Evolutionary conservation across 2,329 filamentous ascomycete species (phyloP), one percentile per base, ranked within the genome.

Genomic region (Drechslera avenae): DNA sequence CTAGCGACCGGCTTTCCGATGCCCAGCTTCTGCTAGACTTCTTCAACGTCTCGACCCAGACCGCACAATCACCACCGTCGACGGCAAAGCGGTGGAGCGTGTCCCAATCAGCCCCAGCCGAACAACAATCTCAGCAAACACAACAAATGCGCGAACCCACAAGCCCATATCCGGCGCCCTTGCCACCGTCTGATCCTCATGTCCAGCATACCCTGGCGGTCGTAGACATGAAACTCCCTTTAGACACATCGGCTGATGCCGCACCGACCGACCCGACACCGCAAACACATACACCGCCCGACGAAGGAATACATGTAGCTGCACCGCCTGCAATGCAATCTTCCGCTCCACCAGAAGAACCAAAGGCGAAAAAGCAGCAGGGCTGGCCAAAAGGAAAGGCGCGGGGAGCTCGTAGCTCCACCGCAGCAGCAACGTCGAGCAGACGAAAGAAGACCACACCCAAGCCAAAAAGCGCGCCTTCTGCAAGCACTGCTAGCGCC

Each of bases 301-400:
- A 75, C 41, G 73, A 76, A 32, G 43, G 47, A 14, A 48, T 49
- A 19, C 44, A 36, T 39, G 18, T 54, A 8, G 39, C 50, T 18
- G 42, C 54, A 39, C 59, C 55, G 30, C 52, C 59, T 31, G 50
- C 30, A 3, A 46, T 52, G 30, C 56, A 62, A 19, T 56, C 59
- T 28, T 37, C 31, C 23, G 48, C 28, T 26, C 41, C 49, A 9
- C 10, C 46, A 41, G 54, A 74, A 55, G 61, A 65, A n/a, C 54
- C 63, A 33, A 73, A 71, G 51, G 54, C 64, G 2, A 75, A 72
- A 48, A 69, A 67, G 48, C 64, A 70, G 48, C 71, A 76, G 52
- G 75, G 75, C 10, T 76, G 73, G 74, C 75, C 76, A 10, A 80
- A 79, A 59, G 76, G 75, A 30, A 79, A 79, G 54, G 71, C 77